Conservation (phyloP, 2,329 filamentous ascomycete species). For the Zymoseptoria ardabiliae region DNA sequence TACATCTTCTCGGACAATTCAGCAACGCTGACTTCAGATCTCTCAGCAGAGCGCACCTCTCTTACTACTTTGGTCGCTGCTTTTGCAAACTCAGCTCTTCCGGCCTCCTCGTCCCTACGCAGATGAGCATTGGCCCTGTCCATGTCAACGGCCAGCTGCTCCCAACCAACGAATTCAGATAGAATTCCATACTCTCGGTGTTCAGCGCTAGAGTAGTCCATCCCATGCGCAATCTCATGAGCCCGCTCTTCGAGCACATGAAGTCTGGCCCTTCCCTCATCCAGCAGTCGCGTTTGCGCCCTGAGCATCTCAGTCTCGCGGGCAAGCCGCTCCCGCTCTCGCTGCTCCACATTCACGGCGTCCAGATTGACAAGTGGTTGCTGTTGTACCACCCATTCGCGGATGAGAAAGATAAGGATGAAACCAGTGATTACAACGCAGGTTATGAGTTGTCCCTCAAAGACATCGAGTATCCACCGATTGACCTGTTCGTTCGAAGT, state of each 20-base stretch:
- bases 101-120: constrained; percentile 7
- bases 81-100: constrained; percentile 6
- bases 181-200: neutral
- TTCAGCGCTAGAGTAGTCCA: constrained; percentile 13
- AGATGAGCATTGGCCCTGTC: constrained; percentile 21
- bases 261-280: constrained; percentile 21
- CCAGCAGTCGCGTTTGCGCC: constrained; percentile 23
- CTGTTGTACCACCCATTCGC: constrained; percentile 97
- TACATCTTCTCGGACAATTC: constrained; percentile 20
- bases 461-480: constrained; percentile 67
- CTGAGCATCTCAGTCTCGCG: constrained; percentile 19
- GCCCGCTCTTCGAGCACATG: constrained; percentile 20
- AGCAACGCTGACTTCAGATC: constrained; percentile 7
- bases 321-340: constrained; percentile 25
- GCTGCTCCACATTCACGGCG: constrained; percentile 18
- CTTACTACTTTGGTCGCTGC: constrained; percentile 13
- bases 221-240: constrained; percentile 6
- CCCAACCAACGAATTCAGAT: constrained; percentile 20
- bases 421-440: constrained; percentile 86
- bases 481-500: constrained; percentile 69
- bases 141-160: constrained; percentile 19
- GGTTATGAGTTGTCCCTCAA: constrained; percentile 93
- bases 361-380: constrained; percentile 73
- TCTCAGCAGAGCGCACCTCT: constrained; percentile 19
- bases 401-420: constrained; percentile 91